Conservation (phyloP, 345 rosid genomes). For the Citrus unshiu region DNA sequence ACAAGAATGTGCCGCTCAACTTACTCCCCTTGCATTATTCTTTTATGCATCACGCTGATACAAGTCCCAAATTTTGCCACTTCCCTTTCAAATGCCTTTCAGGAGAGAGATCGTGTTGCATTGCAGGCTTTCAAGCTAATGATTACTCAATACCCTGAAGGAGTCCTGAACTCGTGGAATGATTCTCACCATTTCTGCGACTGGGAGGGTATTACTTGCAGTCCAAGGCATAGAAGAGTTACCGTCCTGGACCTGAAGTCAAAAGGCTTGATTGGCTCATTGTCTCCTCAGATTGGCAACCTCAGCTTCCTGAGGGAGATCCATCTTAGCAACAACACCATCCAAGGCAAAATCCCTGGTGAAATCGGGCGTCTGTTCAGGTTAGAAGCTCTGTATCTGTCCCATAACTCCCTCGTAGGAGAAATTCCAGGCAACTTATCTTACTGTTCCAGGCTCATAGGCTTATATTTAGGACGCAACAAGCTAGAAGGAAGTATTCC, state of each 20-base stretch:
- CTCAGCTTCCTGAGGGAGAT: conserved; percentile 13
- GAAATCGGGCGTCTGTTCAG: conserved; percentile 10
- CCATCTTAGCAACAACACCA: conserved; percentile 9
- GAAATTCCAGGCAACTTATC: conserved; percentile 15
- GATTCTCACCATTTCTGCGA: conserved; percentile 17
- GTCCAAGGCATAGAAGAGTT: conserved; percentile 21
- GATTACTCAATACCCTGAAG: background rate
- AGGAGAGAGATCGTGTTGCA: conserved; percentile 1
- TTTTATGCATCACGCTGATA: background rate
- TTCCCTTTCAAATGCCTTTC: background rate
- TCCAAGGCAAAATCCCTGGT: conserved; percentile 10
- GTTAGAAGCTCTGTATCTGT: background rate
- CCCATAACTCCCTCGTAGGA: conserved; percentile 3
- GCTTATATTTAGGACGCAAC: background rate
- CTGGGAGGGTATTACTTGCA: conserved; percentile 28
- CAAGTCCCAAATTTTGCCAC: background rate
- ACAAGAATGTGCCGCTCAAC: background rate
- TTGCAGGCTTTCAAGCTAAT: conserved; percentile 1
- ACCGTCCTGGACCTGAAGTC: conserved; percentile 9
- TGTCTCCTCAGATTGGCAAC: conserved; percentile 18
- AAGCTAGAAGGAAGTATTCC: conserved; percentile 14
- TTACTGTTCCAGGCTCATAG: background rate
- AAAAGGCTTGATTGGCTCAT: conserved; percentile 3
- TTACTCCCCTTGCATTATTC: background rate
- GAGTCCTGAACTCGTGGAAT: conserved; percentile 23